These are phyloP conservation scores for Ulota crispa DNA, from an alignment of 225 moss, liverwort and hornwort species.

Conservation along the genomic window DNA sequence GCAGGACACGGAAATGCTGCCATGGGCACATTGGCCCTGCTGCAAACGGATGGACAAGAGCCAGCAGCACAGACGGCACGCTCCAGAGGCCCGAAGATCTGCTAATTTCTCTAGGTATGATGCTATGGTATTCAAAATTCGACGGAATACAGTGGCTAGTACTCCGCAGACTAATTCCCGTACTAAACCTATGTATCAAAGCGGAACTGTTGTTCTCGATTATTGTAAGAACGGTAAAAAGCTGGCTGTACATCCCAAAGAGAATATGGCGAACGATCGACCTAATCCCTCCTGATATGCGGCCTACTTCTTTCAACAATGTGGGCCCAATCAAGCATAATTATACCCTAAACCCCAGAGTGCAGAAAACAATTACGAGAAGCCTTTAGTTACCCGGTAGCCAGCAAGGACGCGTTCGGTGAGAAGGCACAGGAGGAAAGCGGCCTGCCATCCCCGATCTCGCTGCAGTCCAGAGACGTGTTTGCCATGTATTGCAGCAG, in stretches of 20 bases:
- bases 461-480: constrained; percentile 82
- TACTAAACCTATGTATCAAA: not conserved
- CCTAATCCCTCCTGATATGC: not conserved
- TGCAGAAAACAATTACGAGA: constrained; percentile 8
- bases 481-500: constrained; percentile 61
- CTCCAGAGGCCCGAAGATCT: not conserved
- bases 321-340: not conserved
- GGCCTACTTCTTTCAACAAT: not conserved
- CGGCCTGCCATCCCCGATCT: constrained; percentile 92
- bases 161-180: not conserved
- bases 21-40: not conserved
- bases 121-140: not conserved
- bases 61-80: not conserved
- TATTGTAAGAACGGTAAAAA: not conserved
- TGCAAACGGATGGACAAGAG: not conserved
- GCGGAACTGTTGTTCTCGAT: not conserved
- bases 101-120: not conserved
- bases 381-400: constrained; percentile 69
- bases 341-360: constrained; percentile 10
- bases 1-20: not conserved
- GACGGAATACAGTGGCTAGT: not conserved
- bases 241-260: not conserved
- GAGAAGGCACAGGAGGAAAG: constrained; percentile 86
- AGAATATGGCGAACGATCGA: not conserved
- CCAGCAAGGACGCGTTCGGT: constrained; percentile 74